Base-by-base conservation (phyloP, 2,329 filamentous ascomycete species). In the Trichophyton schoenleinii region DNA sequence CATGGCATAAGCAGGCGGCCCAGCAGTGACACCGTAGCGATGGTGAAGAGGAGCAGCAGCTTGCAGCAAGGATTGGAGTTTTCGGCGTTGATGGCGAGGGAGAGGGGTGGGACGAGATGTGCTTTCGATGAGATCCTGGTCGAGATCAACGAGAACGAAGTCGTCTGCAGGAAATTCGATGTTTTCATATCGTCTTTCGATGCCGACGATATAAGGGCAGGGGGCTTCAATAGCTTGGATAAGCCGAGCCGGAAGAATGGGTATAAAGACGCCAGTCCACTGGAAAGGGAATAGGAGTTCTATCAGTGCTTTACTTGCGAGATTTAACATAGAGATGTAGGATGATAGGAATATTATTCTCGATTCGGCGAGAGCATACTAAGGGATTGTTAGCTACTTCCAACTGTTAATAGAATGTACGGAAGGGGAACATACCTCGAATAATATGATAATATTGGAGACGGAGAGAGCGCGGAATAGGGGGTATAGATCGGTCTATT, bases 281-380 rank as follows among this genome's bases (percentile, higher is more conserved):
- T 90, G 88, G 59, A 97, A 78, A 6, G 91, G 92, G 71, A 96
- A 99, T 20, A 99, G 77, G 42, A 97, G 78, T 72, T 87, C 91
- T 36, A 84, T 83, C 62, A 97, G 78, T n/a, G 92, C 91, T 72
- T 91, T 86, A 68, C 88, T 95, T 41, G 91, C 92, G 52, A 97
- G 82, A 70, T 97, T 91, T 62, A 99, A 81, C 94, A 99, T 97
- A 58, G 91, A 87, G 1, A 92, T 94, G 72, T 99, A 91, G 1
- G 91, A 96, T 7, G 94, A 97, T 20, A 97, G 80, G 66, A 99
- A 86, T 70, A 99, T 96, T 73, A 99, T 96, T 62, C 92, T 88
- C 52, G 91, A 94, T 76, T 99, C 94, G 0, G 89, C 83, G 72
- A 99, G 81, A 66, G 90, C 88, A 73, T 92, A 96, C 77, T 76